These are phyloP conservation scores for Tylopilus sp. DNA, from an alignment of 1,284 basidiomycete genomes.

Conservation along the genomic window DNA sequence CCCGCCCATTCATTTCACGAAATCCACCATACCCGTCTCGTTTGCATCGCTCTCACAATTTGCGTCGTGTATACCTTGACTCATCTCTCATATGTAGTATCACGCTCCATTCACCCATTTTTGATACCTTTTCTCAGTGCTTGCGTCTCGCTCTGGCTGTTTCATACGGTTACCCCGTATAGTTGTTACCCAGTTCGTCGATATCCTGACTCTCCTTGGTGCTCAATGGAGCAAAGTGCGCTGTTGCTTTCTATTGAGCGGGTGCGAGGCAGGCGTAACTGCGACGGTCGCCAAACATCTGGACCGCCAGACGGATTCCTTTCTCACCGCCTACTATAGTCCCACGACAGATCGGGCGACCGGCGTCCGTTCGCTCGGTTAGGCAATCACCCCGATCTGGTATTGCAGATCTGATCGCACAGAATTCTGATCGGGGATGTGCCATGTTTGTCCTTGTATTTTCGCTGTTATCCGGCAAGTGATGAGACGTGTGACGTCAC, in stretches of 20 bases:
- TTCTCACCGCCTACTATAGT: slow-evolving; percentile 17
- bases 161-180: slow-evolving; percentile 39
- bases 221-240: slow-evolving; percentile 10
- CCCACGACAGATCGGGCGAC: slow-evolving; percentile 17
- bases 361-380: slow-evolving; percentile 24
- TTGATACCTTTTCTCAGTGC: slow-evolving; percentile 33
- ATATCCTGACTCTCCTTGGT: slow-evolving; percentile 31
- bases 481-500: slow-evolving; percentile 25
- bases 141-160: slow-evolving; percentile 23
- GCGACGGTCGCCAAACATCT: no score
- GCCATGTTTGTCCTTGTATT: slow-evolving; percentile 23
- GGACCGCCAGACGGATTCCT: neutral
- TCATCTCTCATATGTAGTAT: slow-evolving; percentile 37
- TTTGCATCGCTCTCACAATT: slow-evolving; percentile 38
- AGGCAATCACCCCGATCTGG: slow-evolving; percentile 20
- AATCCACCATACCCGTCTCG: slow-evolving; percentile 33
- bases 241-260: slow-evolving; percentile 10
- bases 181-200: slow-evolving; percentile 33
- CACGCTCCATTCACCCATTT: slow-evolving; percentile 34
- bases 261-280: no score
- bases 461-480: slow-evolving; percentile 22
- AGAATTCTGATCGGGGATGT: slow-evolving; percentile 36
- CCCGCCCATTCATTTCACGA: slow-evolving; percentile 36
- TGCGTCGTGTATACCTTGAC: slow-evolving; percentile 34
- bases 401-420: slow-evolving; percentile 29